Evolutionary conservation across 2,329 filamentous ascomycete species (phyloP).

Genomic region (Gyromitra esculenta): DNA sequence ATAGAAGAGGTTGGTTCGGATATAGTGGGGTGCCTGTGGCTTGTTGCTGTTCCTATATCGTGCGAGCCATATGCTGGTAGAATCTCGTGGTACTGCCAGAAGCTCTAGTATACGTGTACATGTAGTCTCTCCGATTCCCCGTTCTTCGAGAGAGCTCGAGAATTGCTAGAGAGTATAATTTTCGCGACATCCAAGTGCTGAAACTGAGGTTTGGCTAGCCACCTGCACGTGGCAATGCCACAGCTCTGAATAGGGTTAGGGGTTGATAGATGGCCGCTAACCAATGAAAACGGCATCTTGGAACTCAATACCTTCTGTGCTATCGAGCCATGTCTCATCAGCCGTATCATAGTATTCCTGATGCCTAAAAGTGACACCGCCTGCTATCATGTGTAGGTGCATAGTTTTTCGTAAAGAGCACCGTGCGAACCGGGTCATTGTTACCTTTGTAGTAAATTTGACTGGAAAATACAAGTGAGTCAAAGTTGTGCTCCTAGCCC

Average conservation of each 20-base stretch:
- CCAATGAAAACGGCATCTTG: neutral
- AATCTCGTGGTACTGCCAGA: neutral
- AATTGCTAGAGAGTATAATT: neutral
- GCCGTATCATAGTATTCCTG: neutral
- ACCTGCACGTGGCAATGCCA: neutral
- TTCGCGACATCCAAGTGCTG: neutral
- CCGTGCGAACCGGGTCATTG: neutral
- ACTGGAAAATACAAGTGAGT: too few species aligned
- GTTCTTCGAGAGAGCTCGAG: neutral
- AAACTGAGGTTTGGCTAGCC: neutral
- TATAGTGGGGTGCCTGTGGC: neutral
- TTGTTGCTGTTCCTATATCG: neutral
- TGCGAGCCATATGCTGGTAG: neutral
- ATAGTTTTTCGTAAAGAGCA: neutral
- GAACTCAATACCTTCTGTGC: neutral
- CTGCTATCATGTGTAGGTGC: neutral
- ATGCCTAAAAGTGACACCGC: neutral
- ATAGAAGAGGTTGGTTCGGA: neutral
- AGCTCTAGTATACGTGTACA: too few species aligned
- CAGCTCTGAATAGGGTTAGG: neutral
- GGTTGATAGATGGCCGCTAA: neutral
- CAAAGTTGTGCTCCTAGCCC: too few species aligned
- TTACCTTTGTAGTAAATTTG: too few species aligned
- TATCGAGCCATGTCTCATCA: neutral
- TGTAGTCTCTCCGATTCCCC: too few species aligned